These are phyloP conservation scores for Penicillium fuscoglaucum DNA, from an alignment of 2,329 filamentous ascomycete genomes.

Conservation along the genomic window DNA sequence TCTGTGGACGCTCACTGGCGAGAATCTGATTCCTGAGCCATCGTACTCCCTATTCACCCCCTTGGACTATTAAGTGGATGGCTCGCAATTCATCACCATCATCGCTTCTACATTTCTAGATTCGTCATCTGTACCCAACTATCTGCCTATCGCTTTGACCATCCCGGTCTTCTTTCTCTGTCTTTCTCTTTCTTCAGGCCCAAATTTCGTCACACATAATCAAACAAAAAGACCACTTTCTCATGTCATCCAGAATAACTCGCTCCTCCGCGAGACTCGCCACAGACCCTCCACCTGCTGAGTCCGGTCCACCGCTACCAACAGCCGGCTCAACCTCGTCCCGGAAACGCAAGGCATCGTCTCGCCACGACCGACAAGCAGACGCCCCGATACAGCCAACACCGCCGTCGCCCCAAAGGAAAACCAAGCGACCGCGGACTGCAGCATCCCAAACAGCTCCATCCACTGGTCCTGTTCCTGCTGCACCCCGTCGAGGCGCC, in stretches of 20 bases:
- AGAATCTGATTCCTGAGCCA: neutral
- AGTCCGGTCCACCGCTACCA: slow-evolving; percentile 41
- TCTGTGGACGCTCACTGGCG: neutral
- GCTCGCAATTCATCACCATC: neutral
- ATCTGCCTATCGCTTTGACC: slow-evolving; percentile 8
- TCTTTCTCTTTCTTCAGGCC: slow-evolving; percentile 9
- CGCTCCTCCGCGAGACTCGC: slow-evolving; percentile 91
- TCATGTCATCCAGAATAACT: slow-evolving; percentile 97
- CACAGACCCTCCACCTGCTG: slow-evolving; percentile 57
- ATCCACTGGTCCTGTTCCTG: slow-evolving; percentile 42
- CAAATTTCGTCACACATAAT: slow-evolving; percentile 9
- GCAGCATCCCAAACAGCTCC: slow-evolving; percentile 48
- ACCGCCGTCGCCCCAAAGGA: slow-evolving; percentile 49
- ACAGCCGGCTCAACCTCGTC: slow-evolving; percentile 50
- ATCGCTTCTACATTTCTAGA: neutral
- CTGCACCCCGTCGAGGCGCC: slow-evolving; percentile 45
- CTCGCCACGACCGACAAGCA: slow-evolving; percentile 50
- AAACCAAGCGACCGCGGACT: slow-evolving; percentile 71
- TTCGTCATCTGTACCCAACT: slow-evolving; percentile 14
- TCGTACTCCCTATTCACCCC: neutral
- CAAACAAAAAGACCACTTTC: slow-evolving; percentile 51
- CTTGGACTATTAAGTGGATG: neutral
- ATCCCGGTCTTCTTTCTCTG: slow-evolving; percentile 7
- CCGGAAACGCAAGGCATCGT: slow-evolving; percentile 75
- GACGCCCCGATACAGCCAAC: slow-evolving; percentile 38